Percentiles rank a stretch among this genome's conserved stretches.
These are phyloP conservation scores for Verticillium isaacii DNA, from an alignment of 2,329 filamentous ascomycete species.

Conservation along the genomic window DNA sequence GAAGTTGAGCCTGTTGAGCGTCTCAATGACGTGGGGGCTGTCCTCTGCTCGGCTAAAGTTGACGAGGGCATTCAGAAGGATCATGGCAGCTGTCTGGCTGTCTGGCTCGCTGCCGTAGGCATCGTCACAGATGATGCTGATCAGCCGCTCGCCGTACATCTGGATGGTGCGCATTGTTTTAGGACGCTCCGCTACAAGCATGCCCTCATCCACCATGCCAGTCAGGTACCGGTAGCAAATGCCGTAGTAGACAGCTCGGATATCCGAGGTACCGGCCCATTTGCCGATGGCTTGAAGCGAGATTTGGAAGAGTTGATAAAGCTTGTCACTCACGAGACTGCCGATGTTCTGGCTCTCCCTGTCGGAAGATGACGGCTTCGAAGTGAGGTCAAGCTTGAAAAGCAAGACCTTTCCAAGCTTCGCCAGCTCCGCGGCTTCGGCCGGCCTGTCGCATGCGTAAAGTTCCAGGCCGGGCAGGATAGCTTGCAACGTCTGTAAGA, in stretches of 20 bases:
- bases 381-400: slow-evolving; percentile 61
- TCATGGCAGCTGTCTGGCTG: slow-evolving; percentile 79
- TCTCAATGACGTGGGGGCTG: slow-evolving; percentile 71
- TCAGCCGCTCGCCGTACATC: slow-evolving; percentile 66
- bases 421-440: slow-evolving; percentile 71
- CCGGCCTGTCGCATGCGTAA: slow-evolving; percentile 63
- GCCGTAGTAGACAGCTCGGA: slow-evolving; percentile 84
- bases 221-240: slow-evolving; percentile 85
- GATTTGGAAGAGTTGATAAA: slow-evolving; percentile 87
- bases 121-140: slow-evolving; percentile 89
- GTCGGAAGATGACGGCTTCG: slow-evolving; percentile 31
- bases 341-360: slow-evolving; percentile 44
- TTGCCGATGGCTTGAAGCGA: slow-evolving; percentile 76
- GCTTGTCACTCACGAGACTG: slow-evolving; percentile 79
- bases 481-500: slow-evolving; percentile 80
- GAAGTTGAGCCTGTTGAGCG: slow-evolving; percentile 83
- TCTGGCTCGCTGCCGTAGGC: slow-evolving; percentile 77
- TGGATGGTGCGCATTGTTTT: slow-evolving; percentile 70
- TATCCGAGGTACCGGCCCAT: slow-evolving; percentile 61
- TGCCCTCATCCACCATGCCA: slow-evolving; percentile 56
- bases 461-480: slow-evolving; percentile 83
- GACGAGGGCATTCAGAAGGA: slow-evolving; percentile 77
- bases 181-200: slow-evolving; percentile 39
- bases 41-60: slow-evolving; percentile 67
- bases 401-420: slow-evolving; percentile 69